Conservation (phyloP, 331 rosid species). For the Saraca asoca region DNA sequence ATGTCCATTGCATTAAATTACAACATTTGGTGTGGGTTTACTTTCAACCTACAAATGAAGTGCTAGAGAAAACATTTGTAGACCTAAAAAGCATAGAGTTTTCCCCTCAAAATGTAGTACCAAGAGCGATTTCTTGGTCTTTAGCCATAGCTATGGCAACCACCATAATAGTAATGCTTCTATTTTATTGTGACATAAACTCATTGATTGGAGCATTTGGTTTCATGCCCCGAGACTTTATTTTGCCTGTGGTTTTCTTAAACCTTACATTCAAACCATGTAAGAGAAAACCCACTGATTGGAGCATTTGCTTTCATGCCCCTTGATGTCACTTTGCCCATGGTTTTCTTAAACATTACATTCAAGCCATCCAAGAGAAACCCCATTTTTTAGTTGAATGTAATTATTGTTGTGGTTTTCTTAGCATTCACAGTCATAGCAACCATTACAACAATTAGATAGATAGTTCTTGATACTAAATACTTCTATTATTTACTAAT, state of each 20-base stretch:
- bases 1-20: not conserved
- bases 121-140: conserved; percentile 56
- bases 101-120: conserved; percentile 56
- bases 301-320: conserved; percentile 89
- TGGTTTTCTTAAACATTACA: conserved; percentile 63
- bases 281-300: conserved; percentile 22
- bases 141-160: conserved; percentile 49
- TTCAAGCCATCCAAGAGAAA: conserved; percentile 67
- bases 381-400: conserved; percentile 58
- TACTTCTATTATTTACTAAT: conserved; percentile 65
- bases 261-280: conserved; percentile 60
- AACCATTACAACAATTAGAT: conserved; percentile 73
- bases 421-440: conserved; percentile 61
- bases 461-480: conserved; percentile 64
- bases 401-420: conserved; percentile 50
- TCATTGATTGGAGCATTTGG: conserved; percentile 70
- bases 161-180: conserved; percentile 73
- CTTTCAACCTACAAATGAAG: conserved; percentile 76
- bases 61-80: conserved; percentile 54
- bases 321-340: conserved; percentile 72
- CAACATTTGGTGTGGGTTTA: conserved; percentile 51
- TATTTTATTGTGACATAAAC: conserved; percentile 76
- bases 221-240: conserved; percentile 67
- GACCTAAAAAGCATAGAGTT: conserved; percentile 55
- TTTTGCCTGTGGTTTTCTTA: conserved; percentile 57